Conservation (phyloP, 2,329 filamentous ascomycete species). For the Fusarium beomiforme region DNA sequence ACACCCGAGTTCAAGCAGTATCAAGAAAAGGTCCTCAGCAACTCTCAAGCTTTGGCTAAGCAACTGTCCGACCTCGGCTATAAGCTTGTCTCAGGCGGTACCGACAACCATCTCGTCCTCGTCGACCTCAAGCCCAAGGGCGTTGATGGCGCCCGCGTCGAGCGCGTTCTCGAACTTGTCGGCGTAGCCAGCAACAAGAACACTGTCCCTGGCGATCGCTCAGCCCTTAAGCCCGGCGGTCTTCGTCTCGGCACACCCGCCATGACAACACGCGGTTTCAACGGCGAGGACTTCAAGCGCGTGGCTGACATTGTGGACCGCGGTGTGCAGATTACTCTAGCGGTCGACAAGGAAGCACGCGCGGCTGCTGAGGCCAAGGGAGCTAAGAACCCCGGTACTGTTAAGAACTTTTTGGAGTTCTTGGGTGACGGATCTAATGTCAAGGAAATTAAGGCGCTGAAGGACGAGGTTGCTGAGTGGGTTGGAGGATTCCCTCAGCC, state of each 20-base stretch:
- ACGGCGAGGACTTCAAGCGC: constrained; percentile 82
- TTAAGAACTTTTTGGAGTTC: constrained; percentile 73
- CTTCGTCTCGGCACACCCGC: constrained; percentile 91
- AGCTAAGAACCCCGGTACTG: constrained; percentile 69
- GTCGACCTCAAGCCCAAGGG: constrained; percentile 86
- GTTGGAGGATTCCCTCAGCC: constrained; percentile 59
- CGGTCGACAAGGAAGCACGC: constrained; percentile 75
- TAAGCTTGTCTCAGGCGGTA: constrained; percentile 88
- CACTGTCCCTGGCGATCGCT: constrained; percentile 92
- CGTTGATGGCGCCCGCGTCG: constrained; percentile 87
- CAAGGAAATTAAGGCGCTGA: constrained; percentile 73
- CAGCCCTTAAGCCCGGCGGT: constrained; percentile 88
- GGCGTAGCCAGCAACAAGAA: constrained; percentile 98
- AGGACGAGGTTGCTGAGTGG: constrained; percentile 76
- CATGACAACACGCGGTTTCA: constrained; percentile 93
- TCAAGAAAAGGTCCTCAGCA: constrained; percentile 85
- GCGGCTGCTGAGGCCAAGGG: constrained; percentile 71
- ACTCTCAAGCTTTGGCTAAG: constrained; percentile 84
- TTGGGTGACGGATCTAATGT: constrained; percentile 73
- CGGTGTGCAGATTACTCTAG: constrained; percentile 78
- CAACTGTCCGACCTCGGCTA: constrained; percentile 75
- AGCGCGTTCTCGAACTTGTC: constrained; percentile 86
- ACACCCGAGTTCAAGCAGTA: constrained; percentile 88
- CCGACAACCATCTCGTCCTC: constrained; percentile 94
- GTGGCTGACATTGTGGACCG: constrained; percentile 85